Evolutionary conservation across 2,329 filamentous ascomycete genomes (phyloP).

Genomic region (Beauveria bassiana): DNA sequence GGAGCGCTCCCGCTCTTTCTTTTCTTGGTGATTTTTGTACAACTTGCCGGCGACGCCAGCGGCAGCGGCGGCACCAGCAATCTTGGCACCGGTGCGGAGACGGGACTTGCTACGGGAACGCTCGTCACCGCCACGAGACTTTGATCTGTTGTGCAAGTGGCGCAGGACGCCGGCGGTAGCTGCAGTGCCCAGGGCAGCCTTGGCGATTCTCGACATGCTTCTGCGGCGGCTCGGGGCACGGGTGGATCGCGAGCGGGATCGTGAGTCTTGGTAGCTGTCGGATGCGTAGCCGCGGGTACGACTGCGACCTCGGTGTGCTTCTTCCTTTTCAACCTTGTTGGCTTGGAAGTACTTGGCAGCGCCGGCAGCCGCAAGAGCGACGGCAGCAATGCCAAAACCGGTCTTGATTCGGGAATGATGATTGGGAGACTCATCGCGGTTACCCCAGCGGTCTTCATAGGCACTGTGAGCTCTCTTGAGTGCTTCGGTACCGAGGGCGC

Average conservation of each 20-base stretch:
- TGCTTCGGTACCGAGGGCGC: slow-evolving; percentile 55
- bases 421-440: slow-evolving; percentile 31
- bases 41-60: slow-evolving; percentile 54
- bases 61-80: slow-evolving; percentile 52
- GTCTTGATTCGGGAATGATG: slow-evolving; percentile 48
- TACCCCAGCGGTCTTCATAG: slow-evolving; percentile 46
- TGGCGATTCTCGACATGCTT: slow-evolving; percentile 43
- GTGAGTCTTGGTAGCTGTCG: slow-evolving; percentile 31
- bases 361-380: slow-evolving; percentile 56
- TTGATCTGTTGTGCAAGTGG: slow-evolving; percentile 48
- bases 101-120: slow-evolving; percentile 38
- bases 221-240: slow-evolving; percentile 37
- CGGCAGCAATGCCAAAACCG: slow-evolving; percentile 54
- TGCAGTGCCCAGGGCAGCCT: slow-evolving; percentile 49
- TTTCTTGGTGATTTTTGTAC: slow-evolving; percentile 53
- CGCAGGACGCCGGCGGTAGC: slow-evolving; percentile 52
- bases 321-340: slow-evolving; percentile 53
- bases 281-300: slow-evolving; percentile 38
- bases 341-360: slow-evolving; percentile 57
- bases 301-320: slow-evolving; percentile 47
- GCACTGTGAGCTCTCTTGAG: slow-evolving; percentile 52
- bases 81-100: slow-evolving; percentile 49
- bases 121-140: slow-evolving; percentile 21
- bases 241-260: slow-evolving; percentile 33
- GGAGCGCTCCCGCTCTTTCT: slow-evolving; percentile 39